Conservation (phyloP, 768 basidiomycete genomes). For the Suillus subalutaceus region DNA sequence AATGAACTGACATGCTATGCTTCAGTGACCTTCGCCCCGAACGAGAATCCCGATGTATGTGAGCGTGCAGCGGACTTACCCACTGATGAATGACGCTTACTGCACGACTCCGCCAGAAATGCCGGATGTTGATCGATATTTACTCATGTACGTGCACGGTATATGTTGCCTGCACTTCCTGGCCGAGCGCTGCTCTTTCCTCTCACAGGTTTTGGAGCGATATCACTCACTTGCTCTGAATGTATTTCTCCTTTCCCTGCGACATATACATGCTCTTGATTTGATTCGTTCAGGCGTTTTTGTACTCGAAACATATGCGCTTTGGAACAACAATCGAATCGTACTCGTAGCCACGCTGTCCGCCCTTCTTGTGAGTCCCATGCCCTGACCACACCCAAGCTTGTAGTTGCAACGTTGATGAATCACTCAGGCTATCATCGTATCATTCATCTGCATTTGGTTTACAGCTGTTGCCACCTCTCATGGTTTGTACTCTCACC, state of each 20-base stretch:
- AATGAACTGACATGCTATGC: too few relatives aligned
- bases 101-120: too few relatives aligned
- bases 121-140: too few relatives aligned
- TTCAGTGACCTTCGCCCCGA: too few relatives aligned
- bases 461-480: background rate
- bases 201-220: background rate
- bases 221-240: background rate
- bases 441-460: background rate
- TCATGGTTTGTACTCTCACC: background rate
- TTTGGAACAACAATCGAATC: background rate
- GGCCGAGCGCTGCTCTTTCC: background rate
- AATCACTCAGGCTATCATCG: background rate
- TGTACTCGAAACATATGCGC: background rate
- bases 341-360: background rate
- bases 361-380: background rate
- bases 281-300: background rate
- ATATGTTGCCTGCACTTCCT: background rate
- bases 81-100: too few relatives aligned
- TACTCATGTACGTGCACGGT: too few relatives aligned
- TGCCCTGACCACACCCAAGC: background rate
- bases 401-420: background rate
- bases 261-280: background rate
- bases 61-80: too few relatives aligned
- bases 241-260: background rate
- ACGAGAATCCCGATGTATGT: too few relatives aligned